Evolutionary conservation across 768 basidiomycete genomes (phyloP), one percentile per base, ranked within the genome.

Genomic region (Hericium rajendrae): DNA sequence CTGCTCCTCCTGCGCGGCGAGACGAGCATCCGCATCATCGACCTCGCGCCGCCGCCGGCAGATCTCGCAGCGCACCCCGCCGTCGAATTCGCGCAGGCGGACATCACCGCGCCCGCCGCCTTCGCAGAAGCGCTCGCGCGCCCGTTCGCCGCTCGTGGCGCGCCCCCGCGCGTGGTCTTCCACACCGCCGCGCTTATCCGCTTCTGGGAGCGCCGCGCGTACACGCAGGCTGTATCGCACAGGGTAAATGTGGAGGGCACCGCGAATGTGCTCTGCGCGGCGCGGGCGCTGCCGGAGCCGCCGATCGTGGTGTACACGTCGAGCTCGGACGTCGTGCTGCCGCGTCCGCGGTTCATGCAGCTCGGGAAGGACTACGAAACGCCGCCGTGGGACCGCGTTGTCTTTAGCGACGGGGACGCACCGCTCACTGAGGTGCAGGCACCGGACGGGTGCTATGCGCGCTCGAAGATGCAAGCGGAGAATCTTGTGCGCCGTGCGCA

Each of bases 391-490:
- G 60, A 62, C 37, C 63, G 63, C 10, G 43, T 48, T 39, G 51
- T 59, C 58, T 62, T 81, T 48, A 73, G 75, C 61, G 78, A 80
- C 64, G 75, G 72, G 28, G 80, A 83, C 64, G 76, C 80, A 64
- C 70, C 77, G 12, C 58, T 80, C 55, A 69, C 70, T 1, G 71
- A 71, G 58, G 71, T 74, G 2, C 67, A 67, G 0, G 62, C 65
- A 15, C 66, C 71, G 0, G 61, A 76, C 28, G 78, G 77, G 62
- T 76, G 76, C 24, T 85, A 85, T 65, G 77, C 79, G 62, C 71
- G 73, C 41, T 80, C 81, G 43, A 84, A 84, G 66, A 73, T 75
- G 10, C 62, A 73, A 54, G 81, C 80, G 1, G 82, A 84, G 66
- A 69, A 74, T 63, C 67, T 81, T 39, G 78, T 84, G 5, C 66